Evolutionary conservation across 2,329 filamentous ascomycete genomes (phyloP).

Genomic region (Trichoderma harzianum): DNA sequence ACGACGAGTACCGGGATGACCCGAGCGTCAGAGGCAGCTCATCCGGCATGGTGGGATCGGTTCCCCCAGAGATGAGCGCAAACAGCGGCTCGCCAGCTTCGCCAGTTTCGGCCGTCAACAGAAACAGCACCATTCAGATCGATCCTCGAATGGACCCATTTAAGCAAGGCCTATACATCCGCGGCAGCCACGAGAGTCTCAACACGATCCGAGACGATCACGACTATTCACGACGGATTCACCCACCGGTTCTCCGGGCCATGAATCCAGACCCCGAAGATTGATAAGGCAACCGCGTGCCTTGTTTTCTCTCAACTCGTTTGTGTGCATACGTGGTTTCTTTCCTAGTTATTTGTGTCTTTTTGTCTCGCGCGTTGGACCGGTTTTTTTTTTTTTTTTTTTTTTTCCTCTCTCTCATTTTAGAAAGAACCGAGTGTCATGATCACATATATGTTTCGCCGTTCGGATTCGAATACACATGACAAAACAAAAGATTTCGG

Average conservation of each 20-base stretch:
- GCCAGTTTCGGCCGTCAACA: slow-evolving; percentile 42
- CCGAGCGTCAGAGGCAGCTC: slow-evolving; percentile 51
- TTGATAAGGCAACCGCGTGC: neutral
- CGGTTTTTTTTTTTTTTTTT: neutral
- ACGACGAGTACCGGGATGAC: slow-evolving; percentile 42
- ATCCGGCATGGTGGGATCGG: slow-evolving; percentile 44
- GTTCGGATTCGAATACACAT: slow-evolving; percentile 23
- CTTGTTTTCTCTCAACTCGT: neutral
- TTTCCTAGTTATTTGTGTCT: neutral
- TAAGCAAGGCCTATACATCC: slow-evolving; percentile 53
- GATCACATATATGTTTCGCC: slow-evolving; percentile 34
- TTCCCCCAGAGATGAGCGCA: slow-evolving; percentile 41
- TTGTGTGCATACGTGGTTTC: slow-evolving; percentile 1
- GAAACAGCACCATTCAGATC: slow-evolving; percentile 53
- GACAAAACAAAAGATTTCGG: slow-evolving; percentile 19
- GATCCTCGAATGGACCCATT: slow-evolving; percentile 64
- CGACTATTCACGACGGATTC: slow-evolving; percentile 61
- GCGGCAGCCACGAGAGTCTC: slow-evolving; percentile 60
- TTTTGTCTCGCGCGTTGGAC: slow-evolving; percentile 9
- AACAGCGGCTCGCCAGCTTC: slow-evolving; percentile 31
- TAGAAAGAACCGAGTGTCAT: slow-evolving; percentile 27
- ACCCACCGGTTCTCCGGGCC: slow-evolving; percentile 56
- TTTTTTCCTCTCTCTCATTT: neutral
- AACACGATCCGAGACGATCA: slow-evolving; percentile 62
- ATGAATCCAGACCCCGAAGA: slow-evolving; percentile 56